These are phyloP conservation scores for Chimonanthus salicifolius DNA, from an alignment of 164 flowering plant genomes.

Conservation along the genomic window DNA sequence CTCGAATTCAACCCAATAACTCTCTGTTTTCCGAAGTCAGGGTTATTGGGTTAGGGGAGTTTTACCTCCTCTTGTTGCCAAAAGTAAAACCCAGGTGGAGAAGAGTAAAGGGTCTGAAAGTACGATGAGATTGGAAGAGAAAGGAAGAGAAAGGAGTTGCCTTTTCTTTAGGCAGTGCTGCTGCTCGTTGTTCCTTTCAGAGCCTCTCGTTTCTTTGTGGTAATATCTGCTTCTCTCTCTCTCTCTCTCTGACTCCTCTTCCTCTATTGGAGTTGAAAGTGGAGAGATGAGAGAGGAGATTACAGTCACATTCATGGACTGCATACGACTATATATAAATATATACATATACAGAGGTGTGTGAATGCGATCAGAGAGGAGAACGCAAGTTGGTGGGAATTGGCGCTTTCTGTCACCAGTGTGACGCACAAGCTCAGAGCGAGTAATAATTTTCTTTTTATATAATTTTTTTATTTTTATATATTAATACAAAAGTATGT, in stretches of 20 bases:
- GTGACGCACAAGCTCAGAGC: too few relatives aligned
- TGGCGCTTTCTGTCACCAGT: too few relatives aligned
- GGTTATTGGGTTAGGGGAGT: background rate
- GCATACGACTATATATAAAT: too few relatives aligned
- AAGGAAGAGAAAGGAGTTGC: background rate
- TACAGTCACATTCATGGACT: too few relatives aligned
- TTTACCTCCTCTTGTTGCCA: background rate
- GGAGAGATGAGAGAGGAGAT: background rate
- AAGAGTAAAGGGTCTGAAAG: background rate
- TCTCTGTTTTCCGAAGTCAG: background rate
- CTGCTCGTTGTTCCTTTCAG: background rate
- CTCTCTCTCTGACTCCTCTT: background rate
- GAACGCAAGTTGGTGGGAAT: too few relatives aligned
- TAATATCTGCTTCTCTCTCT: background rate
- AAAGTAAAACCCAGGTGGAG: background rate
- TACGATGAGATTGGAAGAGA: background rate
- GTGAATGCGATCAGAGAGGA: too few relatives aligned
- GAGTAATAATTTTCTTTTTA: too few relatives aligned
- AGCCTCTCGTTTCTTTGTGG: slow-evolving; percentile 5
- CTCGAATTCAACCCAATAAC: background rate
- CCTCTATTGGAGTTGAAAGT: background rate
- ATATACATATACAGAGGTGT: too few relatives aligned
- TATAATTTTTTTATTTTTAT: too few relatives aligned
- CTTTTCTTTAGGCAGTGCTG: background rate
- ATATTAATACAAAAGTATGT: too few relatives aligned